phyloP scores from a whole-genome alignment of 352 stramenopile species.

The Globisporangium alternatum region DNA sequence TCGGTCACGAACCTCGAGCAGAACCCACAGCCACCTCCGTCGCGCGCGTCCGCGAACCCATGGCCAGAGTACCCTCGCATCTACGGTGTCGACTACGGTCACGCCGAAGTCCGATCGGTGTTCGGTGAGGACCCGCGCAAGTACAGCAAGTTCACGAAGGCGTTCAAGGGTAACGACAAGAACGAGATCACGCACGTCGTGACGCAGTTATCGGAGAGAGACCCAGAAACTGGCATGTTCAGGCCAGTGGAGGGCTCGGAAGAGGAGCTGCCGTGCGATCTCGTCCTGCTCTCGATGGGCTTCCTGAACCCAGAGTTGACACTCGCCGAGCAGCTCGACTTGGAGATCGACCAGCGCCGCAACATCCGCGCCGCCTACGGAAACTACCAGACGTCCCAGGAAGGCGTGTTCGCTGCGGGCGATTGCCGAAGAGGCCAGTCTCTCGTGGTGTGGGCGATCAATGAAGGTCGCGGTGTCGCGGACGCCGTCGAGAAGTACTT shows the following conservation, averaged over 20 bases:
- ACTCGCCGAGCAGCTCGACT: constrained; percentile 83
- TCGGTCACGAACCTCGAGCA: constrained; percentile 97
- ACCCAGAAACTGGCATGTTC: constrained; percentile 75
- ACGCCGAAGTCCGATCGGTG: constrained; percentile 93
- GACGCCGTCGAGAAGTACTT: constrained; percentile 85
- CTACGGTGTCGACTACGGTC: constrained; percentile 97
- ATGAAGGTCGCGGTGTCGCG: constrained; percentile 94
- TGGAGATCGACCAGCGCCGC: constrained; percentile 92
- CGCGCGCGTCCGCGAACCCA: constrained; percentile 92
- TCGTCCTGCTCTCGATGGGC: constrained; percentile 97
- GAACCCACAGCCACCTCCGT: constrained; percentile 89
- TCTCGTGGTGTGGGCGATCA: constrained; percentile 98
- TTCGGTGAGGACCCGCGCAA: constrained; percentile 90
- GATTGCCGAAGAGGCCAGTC: constrained; percentile 97
- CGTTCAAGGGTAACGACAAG: constrained; percentile 74
- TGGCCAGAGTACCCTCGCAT: constrained; percentile 98
- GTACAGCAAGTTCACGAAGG: constrained; percentile 76
- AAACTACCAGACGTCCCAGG: constrained; percentile 92
- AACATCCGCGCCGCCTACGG: constrained; percentile 95
- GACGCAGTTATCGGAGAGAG: constrained; percentile 41
- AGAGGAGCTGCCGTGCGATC: constrained; percentile 91
- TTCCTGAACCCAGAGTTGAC: constrained; percentile 94
- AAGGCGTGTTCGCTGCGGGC: constrained; percentile 96
- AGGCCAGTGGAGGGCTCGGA: constrained; percentile 83
- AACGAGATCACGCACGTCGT: constrained; percentile 80